Base-by-base conservation (phyloP, 768 basidiomycete genomes). In the Naganishia vaughanmartiniae region DNA sequence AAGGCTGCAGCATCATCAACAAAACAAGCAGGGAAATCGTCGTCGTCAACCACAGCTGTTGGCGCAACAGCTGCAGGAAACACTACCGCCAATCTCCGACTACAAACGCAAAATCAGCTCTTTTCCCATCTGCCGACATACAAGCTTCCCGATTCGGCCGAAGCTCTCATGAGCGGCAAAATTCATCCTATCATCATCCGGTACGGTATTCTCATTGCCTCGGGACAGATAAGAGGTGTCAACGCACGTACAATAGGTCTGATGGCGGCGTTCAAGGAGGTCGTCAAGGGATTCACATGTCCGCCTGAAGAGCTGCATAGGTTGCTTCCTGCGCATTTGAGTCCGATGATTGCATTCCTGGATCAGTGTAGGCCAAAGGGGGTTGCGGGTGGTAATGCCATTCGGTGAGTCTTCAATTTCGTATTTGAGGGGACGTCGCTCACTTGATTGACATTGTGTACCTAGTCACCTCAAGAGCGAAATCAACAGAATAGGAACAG, bases 231-330 rank as follows among this genome's bases (percentile, higher is more conserved):
- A 73, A 88, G 89, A 58, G 96, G 96, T 10, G 91, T 93, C 17
- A 98, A 99, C 81, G 95, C 96, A 7, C 85, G 96, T 71, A 94
- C 93, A 76, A 94, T 97, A 54, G 93, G 92, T 5, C 92, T 92
- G 74, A 83, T 98, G 73, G 88, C 87, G 45, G 90, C 91, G 9
- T 94, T 99, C 84, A 93, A 95, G 83, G 89, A 88, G 65, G 95
- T 96, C 6, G 76, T 81, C 46, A 65, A 76, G 36, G 89, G 79
- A 26, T 31, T 71, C 33, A 42, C 15, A 17, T 31, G 34, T 30
- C 24, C 67, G 24, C 54, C 66, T 24, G 53, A 70, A 45, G 63
- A 69, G 58, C 55, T 55, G 58, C 63, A 54, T 46, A 42, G 66
- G 28, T 34, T 69, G 55, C 55, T 78, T 24, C 74, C 74, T 34